Percentiles rank a stretch among this genome's conserved stretches.
Evolutionary conservation across 768 basidiomycete genomes (phyloP).

Genomic region (Crepidotus variabilis): DNA sequence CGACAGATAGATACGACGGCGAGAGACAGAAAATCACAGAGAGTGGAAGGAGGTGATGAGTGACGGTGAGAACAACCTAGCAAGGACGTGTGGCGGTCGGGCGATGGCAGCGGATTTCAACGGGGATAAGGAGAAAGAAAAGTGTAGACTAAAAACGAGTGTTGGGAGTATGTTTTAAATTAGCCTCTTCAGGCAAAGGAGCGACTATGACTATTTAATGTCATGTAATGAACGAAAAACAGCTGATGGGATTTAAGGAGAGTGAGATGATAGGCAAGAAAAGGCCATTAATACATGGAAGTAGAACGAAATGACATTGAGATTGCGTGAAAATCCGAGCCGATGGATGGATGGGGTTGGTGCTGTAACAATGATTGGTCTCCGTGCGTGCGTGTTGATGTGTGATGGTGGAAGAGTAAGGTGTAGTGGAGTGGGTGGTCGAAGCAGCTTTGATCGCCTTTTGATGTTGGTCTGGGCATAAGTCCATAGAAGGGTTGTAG

Average conservation of each 20-base stretch:
- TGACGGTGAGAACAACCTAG: constrained; percentile 7
- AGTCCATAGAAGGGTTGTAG: constrained; percentile 15
- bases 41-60: constrained; percentile 1
- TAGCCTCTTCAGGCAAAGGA: constrained; percentile 12
- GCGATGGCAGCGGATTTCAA: background rate
- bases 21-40: constrained; percentile 3
- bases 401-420: no score
- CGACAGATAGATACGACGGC: constrained; percentile 31
- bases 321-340: background rate
- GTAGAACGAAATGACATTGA: constrained; percentile 8
- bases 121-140: constrained; percentile 4
- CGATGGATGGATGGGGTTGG: constrained; percentile 10
- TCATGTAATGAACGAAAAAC: constrained; percentile 12
- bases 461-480: no score
- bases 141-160: background rate
- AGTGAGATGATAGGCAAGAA: constrained; percentile 6
- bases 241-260: constrained; percentile 11
- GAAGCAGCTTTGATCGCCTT: no score
- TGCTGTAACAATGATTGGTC: no score
- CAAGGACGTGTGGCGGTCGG: no score
- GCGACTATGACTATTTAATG: constrained; percentile 16
- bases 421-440: constrained; percentile 10
- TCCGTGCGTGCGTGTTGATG: no score
- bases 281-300: constrained; percentile 21
- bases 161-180: background rate